Conservation (phyloP, 2,329 filamentous ascomycete genomes). For the Aspergillus cejpii region DNA sequence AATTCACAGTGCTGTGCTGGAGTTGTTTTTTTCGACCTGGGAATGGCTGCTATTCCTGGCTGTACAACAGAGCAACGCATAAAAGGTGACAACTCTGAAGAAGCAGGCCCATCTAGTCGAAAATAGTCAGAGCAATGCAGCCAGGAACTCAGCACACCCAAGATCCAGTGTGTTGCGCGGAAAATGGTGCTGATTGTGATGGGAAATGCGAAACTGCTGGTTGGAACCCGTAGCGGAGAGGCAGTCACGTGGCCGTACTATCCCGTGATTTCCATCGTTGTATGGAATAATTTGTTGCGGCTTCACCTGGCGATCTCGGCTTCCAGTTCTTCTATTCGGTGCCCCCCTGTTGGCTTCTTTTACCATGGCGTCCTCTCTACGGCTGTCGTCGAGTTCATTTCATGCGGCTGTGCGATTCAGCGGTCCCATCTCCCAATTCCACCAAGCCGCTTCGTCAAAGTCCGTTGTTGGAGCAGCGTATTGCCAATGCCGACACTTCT, state of each 20-base stretch:
- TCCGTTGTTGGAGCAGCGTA: conserved; percentile 11
- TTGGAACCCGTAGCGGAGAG: not conserved
- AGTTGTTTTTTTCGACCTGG: not conserved
- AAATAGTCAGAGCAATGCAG: not conserved
- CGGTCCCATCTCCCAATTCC: conserved; percentile 11
- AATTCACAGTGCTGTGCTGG: not conserved
- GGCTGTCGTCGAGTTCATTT: conserved; percentile 21
- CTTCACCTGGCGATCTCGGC: not conserved
- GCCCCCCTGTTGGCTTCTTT: conserved; percentile 4
- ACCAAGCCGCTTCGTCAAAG: not conserved
- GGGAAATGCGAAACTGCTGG: not conserved
- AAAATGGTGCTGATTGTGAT: not conserved
- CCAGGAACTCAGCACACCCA: not conserved
- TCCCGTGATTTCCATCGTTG: not conserved
- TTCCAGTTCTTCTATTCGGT: conserved; percentile 6
- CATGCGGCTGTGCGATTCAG: conserved; percentile 16
- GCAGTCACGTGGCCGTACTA: not conserved
- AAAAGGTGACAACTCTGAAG: not conserved
- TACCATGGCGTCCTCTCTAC: conserved; percentile 31
- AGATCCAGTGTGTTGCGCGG: not conserved
- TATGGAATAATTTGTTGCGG: not conserved
- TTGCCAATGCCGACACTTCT: conserved; percentile 33
- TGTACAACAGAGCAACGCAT: not conserved
- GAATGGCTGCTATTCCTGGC: not conserved
- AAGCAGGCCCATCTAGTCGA: not conserved